Evolutionary conservation across 148 eudicot genomes (phyloP), one percentile per base, ranked within the genome.

Genomic region (Rhododendron simsii): DNA sequence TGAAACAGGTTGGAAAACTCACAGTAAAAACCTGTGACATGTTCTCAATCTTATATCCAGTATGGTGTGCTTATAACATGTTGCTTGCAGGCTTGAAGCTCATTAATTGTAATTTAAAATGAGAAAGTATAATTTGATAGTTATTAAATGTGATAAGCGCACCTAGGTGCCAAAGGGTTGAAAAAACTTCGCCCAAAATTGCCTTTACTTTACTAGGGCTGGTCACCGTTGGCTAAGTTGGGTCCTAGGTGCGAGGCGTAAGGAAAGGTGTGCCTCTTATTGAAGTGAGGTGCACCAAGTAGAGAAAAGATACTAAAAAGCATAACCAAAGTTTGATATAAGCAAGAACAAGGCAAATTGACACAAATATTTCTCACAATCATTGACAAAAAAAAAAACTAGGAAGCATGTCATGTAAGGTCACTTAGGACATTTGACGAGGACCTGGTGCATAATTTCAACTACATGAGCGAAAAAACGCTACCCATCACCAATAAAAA

Each of bases 1-100:
- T 97, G 69, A 97, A 97, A 84, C 99, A 97, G 99, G 99, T 95
- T 76, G 57, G 89, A 82, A 3, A 3, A 77, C 63, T 77, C 33
- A 35, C 47, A 77, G 9, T 9, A 37, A 13, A 37, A 33, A 12
- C 41, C 9, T 4, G 82, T 15, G 14, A 82, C 35, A 45, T 59
- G 20, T 47, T 48, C 16, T 16, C 7, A 8, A 69, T 23, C 35
- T 63, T 82, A 23, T 82, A 82, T 82, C 47, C 20, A 23, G 28
- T 28, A 33, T 81, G 69, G 45, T 33, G 83, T 55, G 44, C 57
- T 30, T 33, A 33, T 16, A 81, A 55, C 45, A 81, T 44, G 20
- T 81, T 53, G 45, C 30, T 30, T 53, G 47, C 8, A 81, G 39
- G 67, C 26, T 30, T 81, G 18, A 69, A 69, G 37, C 75, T 28